Evolutionary conservation across 306 rosid genomes (phyloP).

Genomic region (Dryas octopetala): DNA sequence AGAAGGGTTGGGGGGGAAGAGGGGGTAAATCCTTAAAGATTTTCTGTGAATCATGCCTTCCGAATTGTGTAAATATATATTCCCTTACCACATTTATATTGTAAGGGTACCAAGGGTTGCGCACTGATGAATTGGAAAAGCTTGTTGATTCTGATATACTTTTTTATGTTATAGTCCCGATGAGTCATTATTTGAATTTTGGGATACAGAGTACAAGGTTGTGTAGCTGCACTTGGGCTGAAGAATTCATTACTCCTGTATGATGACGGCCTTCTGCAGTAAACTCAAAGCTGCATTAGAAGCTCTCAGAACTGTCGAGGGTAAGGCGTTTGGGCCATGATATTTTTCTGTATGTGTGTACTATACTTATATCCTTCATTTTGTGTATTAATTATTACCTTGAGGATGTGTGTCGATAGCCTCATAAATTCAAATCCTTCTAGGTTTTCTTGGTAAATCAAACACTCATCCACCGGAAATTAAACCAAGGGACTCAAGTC

Average conservation of each 20-base stretch:
- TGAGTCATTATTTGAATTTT: neutral
- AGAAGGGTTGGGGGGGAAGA: neutral
- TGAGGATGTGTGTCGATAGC: neutral
- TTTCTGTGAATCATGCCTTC: neutral
- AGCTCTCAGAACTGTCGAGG: neutral
- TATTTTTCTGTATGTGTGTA: neutral
- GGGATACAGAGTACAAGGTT: neutral
- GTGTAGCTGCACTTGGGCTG: neutral
- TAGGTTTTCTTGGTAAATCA: neutral
- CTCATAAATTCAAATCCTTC: neutral
- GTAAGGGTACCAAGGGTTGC: neutral
- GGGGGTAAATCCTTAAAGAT: neutral
- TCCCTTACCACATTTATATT: neutral
- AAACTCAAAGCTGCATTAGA: neutral
- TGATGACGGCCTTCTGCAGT: neutral
- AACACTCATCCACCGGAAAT: neutral
- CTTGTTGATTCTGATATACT: neutral
- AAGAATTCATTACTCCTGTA: neutral
- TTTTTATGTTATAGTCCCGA: neutral
- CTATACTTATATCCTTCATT: neutral
- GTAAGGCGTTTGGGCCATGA: neutral
- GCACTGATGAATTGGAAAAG: neutral
- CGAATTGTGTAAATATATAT: neutral
- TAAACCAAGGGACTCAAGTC: neutral
- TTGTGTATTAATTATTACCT: neutral